These are phyloP conservation scores for Alternaria sp. DNA, from an alignment of 2,329 filamentous ascomycete species.

Conservation along the genomic window DNA sequence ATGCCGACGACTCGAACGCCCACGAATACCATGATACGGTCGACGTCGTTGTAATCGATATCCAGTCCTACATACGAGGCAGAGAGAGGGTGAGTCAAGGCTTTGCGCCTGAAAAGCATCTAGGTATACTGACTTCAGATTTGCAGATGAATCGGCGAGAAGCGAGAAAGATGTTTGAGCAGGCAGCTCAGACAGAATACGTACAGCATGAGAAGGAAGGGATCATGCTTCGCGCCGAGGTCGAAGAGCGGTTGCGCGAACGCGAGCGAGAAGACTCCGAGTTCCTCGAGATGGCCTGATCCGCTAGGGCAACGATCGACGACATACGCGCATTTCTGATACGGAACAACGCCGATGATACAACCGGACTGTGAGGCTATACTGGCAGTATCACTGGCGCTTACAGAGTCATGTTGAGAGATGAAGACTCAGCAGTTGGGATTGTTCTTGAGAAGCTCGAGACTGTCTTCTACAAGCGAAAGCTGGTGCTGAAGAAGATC, in stretches of 20 bases:
- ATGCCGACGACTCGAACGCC: not conserved
- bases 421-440: not conserved
- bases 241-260: not conserved
- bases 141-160: not conserved
- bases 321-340: not conserved
- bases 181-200: not conserved
- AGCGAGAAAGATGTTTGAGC: not conserved
- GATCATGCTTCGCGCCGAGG: not conserved
- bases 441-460: not conserved
- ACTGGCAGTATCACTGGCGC: not conserved
- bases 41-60: not conserved
- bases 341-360: not conserved
- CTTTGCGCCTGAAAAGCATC: too few relatives aligned
- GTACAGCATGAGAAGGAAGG: not conserved
- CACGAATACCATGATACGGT: not conserved
- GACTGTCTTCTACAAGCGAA: not conserved
- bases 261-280: not conserved
- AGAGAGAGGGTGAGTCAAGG: not conserved
- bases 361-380: not conserved
- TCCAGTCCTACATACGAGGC: not conserved
- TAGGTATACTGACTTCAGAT: not conserved
- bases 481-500: not conserved
- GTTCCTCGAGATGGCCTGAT: fast-evolving
- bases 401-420: not conserved
- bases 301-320: not conserved